These are phyloP conservation scores for Erythrophleum ivorense DNA, from an alignment of 331 rosid species.

Conservation along the genomic window DNA sequence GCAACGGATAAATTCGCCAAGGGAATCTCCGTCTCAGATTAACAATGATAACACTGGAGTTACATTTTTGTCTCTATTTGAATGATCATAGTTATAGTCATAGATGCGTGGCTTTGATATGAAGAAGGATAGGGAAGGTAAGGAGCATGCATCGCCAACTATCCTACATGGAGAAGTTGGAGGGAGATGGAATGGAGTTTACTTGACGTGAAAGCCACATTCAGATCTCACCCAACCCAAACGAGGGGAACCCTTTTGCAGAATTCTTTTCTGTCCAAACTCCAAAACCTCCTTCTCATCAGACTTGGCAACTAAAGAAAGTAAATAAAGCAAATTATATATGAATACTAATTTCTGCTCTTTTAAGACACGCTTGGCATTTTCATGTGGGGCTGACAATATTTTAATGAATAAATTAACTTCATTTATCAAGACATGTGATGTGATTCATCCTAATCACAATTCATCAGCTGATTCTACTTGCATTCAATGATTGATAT, in stretches of 20 bases:
- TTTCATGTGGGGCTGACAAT: not conserved
- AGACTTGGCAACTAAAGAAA: not conserved
- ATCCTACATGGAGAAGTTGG: not conserved
- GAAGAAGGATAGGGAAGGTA: not conserved
- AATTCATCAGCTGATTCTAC: not conserved
- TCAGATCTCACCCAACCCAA: slow-evolving; percentile 32
- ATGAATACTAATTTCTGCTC: not conserved
- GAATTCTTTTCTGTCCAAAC: not conserved
- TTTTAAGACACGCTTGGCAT: slow-evolving; percentile 2
- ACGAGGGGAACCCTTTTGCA: not conserved
- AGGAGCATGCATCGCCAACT: not conserved
- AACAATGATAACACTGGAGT: no score
- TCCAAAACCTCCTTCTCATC: not conserved
- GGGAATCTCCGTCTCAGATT: no score
- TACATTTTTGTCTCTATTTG: not conserved
- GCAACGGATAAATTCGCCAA: no score
- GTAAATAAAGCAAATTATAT: not conserved
- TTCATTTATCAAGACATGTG: not conserved
- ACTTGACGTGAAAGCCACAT: slow-evolving; percentile 42
- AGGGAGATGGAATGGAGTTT: slow-evolving; percentile 7
- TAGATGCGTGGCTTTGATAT: not conserved
- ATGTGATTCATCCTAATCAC: no score
- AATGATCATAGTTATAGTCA: not conserved
- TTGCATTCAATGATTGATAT: not conserved
- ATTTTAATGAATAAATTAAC: not conserved